phyloP scores from a whole-genome alignment of 305 asterid species.

The Andrographis paniculata region DNA sequence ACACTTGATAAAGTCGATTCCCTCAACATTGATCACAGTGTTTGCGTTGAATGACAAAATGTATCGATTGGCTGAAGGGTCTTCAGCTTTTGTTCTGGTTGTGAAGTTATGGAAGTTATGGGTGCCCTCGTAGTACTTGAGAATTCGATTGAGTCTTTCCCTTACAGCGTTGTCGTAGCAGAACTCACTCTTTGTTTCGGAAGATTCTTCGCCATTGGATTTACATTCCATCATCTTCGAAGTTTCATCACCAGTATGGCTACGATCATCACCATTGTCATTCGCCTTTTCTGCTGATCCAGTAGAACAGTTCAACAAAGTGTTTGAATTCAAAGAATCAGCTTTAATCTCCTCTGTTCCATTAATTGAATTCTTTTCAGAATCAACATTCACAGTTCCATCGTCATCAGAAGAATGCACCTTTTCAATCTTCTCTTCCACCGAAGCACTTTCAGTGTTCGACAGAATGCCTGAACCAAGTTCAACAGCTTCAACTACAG shows the following conservation, averaged over 20 bases:
- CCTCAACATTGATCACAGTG: conserved; percentile 41
- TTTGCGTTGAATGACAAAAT: conserved; percentile 65
- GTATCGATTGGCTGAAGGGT: conserved; percentile 73
- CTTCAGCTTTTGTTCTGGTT: conserved; percentile 80
- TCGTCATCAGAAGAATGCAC: conserved; percentile 15
- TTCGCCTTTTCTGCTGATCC: conserved; percentile 16
- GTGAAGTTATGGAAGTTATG: conserved; percentile 93
- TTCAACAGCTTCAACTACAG: conserved; percentile 16
- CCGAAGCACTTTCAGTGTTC: conserved; percentile 21
- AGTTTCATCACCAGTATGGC: conserved; percentile 24
- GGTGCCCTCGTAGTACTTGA: conserved; percentile 69
- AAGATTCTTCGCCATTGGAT: conserved; percentile 15
- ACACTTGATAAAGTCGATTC: conserved; percentile 79
- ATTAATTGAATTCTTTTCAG: conserved; percentile 16
- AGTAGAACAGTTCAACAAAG: conserved; percentile 3
- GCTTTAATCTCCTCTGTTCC: conserved; percentile 21
- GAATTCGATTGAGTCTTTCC: conserved; percentile 69
- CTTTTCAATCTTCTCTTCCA: conserved; percentile 6
- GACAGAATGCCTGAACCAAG: conserved; percentile 39
- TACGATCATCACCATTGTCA: conserved; percentile 13
- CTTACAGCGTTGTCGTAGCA: conserved; percentile 54
- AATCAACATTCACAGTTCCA: conserved; percentile 15
- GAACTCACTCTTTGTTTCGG: conserved; percentile 34
- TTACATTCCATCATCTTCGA: conserved; percentile 22
- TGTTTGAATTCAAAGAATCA: conserved; percentile 14